Evolutionary conservation across 495 filamentous ascomycete species (phyloP), one percentile per base, ranked within the genome.

Genomic region (Neurospora sp.): DNA sequence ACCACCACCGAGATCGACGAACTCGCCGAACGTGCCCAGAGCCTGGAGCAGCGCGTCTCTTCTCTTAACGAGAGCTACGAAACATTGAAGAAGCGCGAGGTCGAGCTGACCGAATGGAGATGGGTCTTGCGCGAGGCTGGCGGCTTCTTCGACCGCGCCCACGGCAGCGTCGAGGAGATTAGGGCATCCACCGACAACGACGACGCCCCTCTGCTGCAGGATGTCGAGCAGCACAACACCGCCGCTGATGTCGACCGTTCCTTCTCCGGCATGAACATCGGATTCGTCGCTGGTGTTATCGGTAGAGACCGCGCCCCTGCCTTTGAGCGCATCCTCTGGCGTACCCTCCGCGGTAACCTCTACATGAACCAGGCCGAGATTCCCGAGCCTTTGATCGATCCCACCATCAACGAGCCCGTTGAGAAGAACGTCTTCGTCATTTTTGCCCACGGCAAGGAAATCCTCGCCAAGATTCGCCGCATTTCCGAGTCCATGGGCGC

Each of bases 301-400:
- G 91, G 93, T 35, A 88, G 95, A 35, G 95, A 98, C 75, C 91
- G 95, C 9, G 96, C 98, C 73, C 94, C 91, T 10, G 92, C 96
- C 40, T 98, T 99, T 79, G 96, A 99, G 83, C 91, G 96, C 71
- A 98, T 98, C 75, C 87, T 99, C 18, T 99, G 96, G 96, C 88
- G 96, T 72, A 97, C 96, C 0, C 86, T 99, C 72, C 94, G 96
- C 78, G 96, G 96, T 76, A 99, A 99, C 83, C 88, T 99, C 23
- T 99, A 98, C 85, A 99, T 99, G 96, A 99, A 98, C 84, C 96
- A 99, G 85, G 93, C 95, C 41, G 96, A 98, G 85, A 98, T 99
- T 72, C 91, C 93, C 39, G 93, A 98, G 77, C 90, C 93, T n/a
- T 92, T 99, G 73, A 87, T 96, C 81, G 93, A 99, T 82, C 96